These are phyloP conservation scores for Zymoseptoria ardabiliae DNA, from an alignment of 2,329 filamentous ascomycete genomes.

Conservation along the genomic window DNA sequence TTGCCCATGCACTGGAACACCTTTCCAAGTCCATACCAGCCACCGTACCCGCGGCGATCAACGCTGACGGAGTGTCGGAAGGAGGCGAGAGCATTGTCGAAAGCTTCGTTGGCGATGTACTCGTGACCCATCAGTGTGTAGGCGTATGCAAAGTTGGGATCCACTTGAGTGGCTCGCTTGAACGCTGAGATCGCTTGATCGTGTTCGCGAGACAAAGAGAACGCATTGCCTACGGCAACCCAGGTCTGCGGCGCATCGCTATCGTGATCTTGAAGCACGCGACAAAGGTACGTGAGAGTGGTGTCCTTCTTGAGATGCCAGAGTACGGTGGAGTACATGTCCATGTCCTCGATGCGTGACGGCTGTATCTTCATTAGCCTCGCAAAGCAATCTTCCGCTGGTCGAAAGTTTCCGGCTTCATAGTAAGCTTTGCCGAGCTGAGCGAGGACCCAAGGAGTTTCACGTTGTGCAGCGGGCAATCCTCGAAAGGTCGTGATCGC, in stretches of 20 bases:
- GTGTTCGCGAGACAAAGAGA: conserved; percentile 84
- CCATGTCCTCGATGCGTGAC: conserved; percentile 85
- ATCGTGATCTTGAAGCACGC: conserved; percentile 78
- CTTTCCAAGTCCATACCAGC: conserved; percentile 84
- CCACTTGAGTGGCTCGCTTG: conserved; percentile 83
- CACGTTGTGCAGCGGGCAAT: conserved; percentile 67
- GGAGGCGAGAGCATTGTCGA: conserved; percentile 82
- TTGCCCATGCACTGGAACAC: conserved; percentile 49
- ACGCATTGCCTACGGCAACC: conserved; percentile 92
- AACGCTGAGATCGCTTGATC: conserved; percentile 93
- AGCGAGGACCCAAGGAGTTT: conserved; percentile 87
- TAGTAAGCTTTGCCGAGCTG: conserved; percentile 88
- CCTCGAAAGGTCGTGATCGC: conserved; percentile 67
- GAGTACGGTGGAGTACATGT: conserved; percentile 96
- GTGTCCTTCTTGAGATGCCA: conserved; percentile 94
- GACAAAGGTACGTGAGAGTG: conserved; percentile 83
- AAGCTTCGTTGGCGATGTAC: conserved; percentile 92
- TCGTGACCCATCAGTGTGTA: conserved; percentile 96
- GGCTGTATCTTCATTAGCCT: conserved; percentile 73
- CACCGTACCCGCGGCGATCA: conserved; percentile 88
- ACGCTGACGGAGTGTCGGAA: conserved; percentile 82
- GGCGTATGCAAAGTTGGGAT: conserved; percentile 87
- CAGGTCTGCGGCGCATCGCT: conserved; percentile 90
- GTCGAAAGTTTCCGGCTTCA: conserved; percentile 77
- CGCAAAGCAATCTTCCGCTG: conserved; percentile 80